Percentiles rank a stretch among this genome's conserved stretches.
phyloP scores from a whole-genome alignment of 2,329 filamentous ascomycete species.

The Plectosphaerella sp. region DNA sequence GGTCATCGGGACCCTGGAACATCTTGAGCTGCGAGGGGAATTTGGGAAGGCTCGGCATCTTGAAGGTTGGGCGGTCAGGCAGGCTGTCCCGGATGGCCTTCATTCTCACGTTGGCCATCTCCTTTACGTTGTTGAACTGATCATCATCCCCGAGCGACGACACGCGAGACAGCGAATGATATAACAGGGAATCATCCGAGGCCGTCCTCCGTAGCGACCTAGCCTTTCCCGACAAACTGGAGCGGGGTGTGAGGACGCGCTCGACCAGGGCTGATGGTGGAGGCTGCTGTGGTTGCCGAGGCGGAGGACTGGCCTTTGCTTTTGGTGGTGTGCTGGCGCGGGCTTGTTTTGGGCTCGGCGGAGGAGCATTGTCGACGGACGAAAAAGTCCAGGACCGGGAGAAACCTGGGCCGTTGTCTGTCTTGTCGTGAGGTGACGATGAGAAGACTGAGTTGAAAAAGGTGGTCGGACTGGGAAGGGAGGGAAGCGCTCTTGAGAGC shows the following conservation, averaged over 20 bases:
- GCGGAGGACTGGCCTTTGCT: neutral
- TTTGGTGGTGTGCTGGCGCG: slow-evolving; percentile 2
- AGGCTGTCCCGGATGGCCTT: slow-evolving; percentile 89
- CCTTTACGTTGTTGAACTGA: slow-evolving; percentile 73
- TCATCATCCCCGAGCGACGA: slow-evolving; percentile 83
- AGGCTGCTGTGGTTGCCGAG: neutral
- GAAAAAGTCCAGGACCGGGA: neutral
- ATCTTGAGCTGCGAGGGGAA: slow-evolving; percentile 32
- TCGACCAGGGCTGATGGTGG: neutral
- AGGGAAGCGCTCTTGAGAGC: slow-evolving; percentile 53
- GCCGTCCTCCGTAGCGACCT: slow-evolving; percentile 51
- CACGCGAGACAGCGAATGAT: slow-evolving; percentile 69
- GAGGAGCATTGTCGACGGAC: neutral
- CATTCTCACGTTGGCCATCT: slow-evolving; percentile 82
- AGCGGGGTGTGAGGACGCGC: neutral
- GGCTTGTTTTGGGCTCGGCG: neutral
- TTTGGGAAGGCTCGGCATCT: slow-evolving; percentile 59
- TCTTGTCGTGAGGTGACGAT: slow-evolving; percentile 8
- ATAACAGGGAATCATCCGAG: slow-evolving; percentile 76
- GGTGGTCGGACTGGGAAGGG: slow-evolving; percentile 25
- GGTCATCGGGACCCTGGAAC: slow-evolving; percentile 5
- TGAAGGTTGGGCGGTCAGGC: slow-evolving; percentile 74
- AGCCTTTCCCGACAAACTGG: neutral
- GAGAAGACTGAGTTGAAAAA: slow-evolving; percentile 12
- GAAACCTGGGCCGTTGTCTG: neutral